A percentile compares a stretch with the other conserved stretches of the same genome.
These are phyloP conservation scores for Fusarium sororula DNA, from an alignment of 2,329 filamentous ascomycete species.

Conservation along the genomic window DNA sequence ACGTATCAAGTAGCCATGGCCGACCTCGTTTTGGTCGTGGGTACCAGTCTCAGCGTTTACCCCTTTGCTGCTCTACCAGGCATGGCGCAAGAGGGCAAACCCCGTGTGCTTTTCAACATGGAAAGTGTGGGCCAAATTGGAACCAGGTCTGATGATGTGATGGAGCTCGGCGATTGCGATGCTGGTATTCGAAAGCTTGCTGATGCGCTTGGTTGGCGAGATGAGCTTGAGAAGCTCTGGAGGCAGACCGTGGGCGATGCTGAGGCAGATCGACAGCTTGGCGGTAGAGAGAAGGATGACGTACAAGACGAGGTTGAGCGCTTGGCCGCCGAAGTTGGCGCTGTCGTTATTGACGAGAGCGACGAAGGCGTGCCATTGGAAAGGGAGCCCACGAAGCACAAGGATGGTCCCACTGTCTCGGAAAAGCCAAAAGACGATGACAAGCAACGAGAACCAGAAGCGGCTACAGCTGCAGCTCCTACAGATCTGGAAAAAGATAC, in stretches of 20 bases:
- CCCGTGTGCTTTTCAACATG: slow-evolving; percentile 87
- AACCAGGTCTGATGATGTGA: slow-evolving; percentile 80
- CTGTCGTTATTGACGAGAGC: slow-evolving; percentile 46
- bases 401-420: background rate
- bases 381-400: background rate
- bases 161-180: slow-evolving; percentile 86
- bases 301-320: slow-evolving; percentile 57
- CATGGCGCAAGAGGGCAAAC: slow-evolving; percentile 67
- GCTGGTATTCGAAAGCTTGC: slow-evolving; percentile 81
- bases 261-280: slow-evolving; percentile 61
- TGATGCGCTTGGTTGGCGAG: slow-evolving; percentile 81
- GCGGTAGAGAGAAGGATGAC: slow-evolving; percentile 47
- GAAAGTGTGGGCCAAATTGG: slow-evolving; percentile 85
- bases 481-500: background rate
- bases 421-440: background rate
- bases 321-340: slow-evolving; percentile 49
- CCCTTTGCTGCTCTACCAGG: slow-evolving; percentile 86
- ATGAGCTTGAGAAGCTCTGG: slow-evolving; percentile 85
- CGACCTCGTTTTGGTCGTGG: slow-evolving; percentile 85
- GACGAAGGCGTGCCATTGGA: background rate
- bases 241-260: slow-evolving; percentile 70
- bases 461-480: background rate
- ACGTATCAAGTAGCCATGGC: slow-evolving; percentile 64
- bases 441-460: background rate
- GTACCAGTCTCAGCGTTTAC: slow-evolving; percentile 86